These are phyloP conservation scores for Pseudevernia furfuracea DNA, from an alignment of 495 filamentous ascomycete genomes.

Conservation along the genomic window DNA sequence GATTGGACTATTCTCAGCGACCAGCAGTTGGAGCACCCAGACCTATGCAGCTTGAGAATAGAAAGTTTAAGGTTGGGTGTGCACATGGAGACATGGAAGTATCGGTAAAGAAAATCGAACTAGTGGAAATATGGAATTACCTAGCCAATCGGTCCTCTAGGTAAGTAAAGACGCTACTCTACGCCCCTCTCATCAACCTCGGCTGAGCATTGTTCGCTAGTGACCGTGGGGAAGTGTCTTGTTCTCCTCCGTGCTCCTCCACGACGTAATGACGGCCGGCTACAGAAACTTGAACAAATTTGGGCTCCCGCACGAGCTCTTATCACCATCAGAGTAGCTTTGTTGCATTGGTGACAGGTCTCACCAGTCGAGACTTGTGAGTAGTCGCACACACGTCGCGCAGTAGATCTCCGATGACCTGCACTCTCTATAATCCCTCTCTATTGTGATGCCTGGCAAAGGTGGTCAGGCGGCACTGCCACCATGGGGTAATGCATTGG, in stretches of 20 bases:
- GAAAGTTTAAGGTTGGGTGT: no score
- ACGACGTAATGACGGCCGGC: neutral
- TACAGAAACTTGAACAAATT: neutral
- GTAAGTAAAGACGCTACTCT: no score
- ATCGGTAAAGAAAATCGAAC: no score
- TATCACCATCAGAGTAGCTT: neutral
- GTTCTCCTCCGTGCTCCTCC: neutral
- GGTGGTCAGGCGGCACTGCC: slow-evolving; percentile 73
- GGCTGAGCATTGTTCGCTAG: neutral
- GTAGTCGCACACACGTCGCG: neutral
- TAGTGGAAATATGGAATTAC: no score
- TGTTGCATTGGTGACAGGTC: neutral
- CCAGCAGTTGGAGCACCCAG: neutral
- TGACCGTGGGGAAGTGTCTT: neutral
- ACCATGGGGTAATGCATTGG: slow-evolving; percentile 88
- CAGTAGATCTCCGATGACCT: slow-evolving; percentile 1
- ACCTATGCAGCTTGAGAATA: neutral
- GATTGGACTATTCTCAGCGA: neutral
- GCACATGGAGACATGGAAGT: no score
- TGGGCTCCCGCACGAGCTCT: neutral
- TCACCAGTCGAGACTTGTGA: neutral
- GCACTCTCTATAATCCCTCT: neutral
- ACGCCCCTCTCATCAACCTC: neutral
- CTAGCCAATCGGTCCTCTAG: no score
- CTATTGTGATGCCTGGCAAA: slow-evolving; percentile 60